Evolutionary conservation across 192 early-diverging fungal species (phyloP).

Genomic region (Coemansia sp.): DNA sequence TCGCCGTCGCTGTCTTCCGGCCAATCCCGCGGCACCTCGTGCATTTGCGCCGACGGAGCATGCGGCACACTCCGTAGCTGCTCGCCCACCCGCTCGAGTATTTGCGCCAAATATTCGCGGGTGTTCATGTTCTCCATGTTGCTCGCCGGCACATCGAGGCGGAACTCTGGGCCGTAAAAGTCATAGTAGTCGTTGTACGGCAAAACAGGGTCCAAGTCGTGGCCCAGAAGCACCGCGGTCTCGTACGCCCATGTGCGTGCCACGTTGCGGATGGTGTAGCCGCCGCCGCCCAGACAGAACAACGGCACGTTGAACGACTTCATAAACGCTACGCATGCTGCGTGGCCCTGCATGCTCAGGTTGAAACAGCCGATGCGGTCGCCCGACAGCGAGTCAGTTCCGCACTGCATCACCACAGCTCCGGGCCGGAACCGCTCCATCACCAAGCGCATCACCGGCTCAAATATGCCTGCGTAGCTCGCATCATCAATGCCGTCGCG

Average conservation of each 20-base stretch:
- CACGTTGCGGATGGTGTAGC: slow-evolving; percentile 96
- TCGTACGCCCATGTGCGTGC: slow-evolving; percentile 95
- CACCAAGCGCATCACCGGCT: slow-evolving; percentile 78
- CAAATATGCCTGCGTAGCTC: slow-evolving; percentile 88
- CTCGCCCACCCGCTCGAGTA: slow-evolving; percentile 55
- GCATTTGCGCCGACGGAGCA: slow-evolving; percentile 61
- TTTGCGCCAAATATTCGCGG: slow-evolving; percentile 76
- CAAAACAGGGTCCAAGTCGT: slow-evolving; percentile 66
- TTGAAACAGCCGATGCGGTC: slow-evolving; percentile 97
- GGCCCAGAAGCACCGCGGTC: slow-evolving; percentile 78
- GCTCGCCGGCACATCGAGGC: slow-evolving; percentile 80
- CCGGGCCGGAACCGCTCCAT: slow-evolving; percentile 90
- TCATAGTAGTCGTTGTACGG: slow-evolving; percentile 88
- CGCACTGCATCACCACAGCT: slow-evolving; percentile 92
- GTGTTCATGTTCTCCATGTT: slow-evolving; percentile 91
- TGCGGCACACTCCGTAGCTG: slow-evolving; percentile 61
- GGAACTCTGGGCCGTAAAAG: slow-evolving; percentile 91
- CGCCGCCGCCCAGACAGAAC: slow-evolving; percentile 92
- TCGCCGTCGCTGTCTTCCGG: slow-evolving; percentile 45
- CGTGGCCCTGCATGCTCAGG: slow-evolving; percentile 91
- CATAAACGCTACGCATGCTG: slow-evolving; percentile 89
- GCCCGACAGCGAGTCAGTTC: slow-evolving; percentile 89
- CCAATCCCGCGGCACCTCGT: slow-evolving; percentile 49
- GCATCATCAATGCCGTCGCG: slow-evolving; percentile 93
- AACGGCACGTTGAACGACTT: slow-evolving; percentile 89